Conservation (phyloP, 768 basidiomycete species). For the Leccinum arenicola region DNA sequence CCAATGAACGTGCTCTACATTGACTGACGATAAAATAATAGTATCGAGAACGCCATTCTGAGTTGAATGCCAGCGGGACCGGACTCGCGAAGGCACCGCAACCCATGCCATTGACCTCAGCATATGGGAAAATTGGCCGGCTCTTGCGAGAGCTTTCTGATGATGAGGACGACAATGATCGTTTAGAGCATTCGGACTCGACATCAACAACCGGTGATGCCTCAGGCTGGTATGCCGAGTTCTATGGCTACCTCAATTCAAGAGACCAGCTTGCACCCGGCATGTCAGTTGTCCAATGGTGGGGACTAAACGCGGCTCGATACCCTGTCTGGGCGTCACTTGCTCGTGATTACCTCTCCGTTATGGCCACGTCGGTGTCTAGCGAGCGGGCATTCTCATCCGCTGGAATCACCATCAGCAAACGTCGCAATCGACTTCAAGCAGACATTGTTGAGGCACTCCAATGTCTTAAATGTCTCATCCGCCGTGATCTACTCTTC, state of each 20-base stretch:
- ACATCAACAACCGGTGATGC: background rate
- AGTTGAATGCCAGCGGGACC: background rate
- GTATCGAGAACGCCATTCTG: background rate
- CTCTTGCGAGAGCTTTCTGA: background rate
- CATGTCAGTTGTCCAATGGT: background rate
- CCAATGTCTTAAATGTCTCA: background rate
- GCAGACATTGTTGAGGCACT: background rate
- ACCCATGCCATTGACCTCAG: background rate
- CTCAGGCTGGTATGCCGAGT: background rate
- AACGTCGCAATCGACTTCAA: background rate
- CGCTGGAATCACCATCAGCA: background rate
- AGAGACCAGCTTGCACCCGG: background rate
- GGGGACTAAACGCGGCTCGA: background rate
- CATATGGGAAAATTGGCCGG: background rate
- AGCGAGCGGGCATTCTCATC: no score
- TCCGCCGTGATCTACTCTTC: background rate
- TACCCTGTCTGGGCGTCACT: no score
- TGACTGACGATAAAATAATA: background rate
- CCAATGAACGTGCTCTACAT: background rate
- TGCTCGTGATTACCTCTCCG: no score
- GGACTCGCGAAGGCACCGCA: background rate
- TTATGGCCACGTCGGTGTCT: no score
- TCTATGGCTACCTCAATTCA: background rate
- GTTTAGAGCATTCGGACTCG: no score
- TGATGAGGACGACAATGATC: background rate